A percentile compares a stretch with the other conserved stretches of the same genome.
These are phyloP conservation scores for Ramalina intermedia DNA, from an alignment of 495 filamentous ascomycete species.

Conservation along the genomic window DNA sequence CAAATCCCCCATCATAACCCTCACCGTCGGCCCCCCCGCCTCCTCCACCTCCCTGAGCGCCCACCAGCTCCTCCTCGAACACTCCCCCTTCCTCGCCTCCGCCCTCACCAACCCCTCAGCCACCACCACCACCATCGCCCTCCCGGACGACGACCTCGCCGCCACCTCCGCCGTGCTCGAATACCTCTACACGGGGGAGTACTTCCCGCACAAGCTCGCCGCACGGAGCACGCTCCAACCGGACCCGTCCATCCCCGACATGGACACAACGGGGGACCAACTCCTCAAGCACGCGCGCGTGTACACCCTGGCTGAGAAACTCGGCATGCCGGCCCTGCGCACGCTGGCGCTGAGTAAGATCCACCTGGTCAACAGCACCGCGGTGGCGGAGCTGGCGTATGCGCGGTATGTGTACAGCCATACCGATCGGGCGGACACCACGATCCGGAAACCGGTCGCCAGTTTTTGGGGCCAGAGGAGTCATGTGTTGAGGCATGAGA, in stretches of 20 bases:
- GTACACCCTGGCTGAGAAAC: slow-evolving; percentile 77
- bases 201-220: slow-evolving; percentile 55
- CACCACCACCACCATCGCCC: slow-evolving; percentile 39
- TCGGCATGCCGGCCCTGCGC: slow-evolving; percentile 57
- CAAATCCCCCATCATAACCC: slow-evolving; percentile 62
- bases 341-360: slow-evolving; percentile 75
- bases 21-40: slow-evolving; percentile 54
- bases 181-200: slow-evolving; percentile 85
- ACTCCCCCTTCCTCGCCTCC: slow-evolving; percentile 61
- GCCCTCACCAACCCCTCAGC: slow-evolving; percentile 24
- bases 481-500: slow-evolving; percentile 68
- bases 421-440: slow-evolving; percentile 50
- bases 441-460: slow-evolving; percentile 72
- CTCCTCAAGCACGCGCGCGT: slow-evolving; percentile 75
- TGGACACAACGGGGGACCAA: slow-evolving; percentile 60
- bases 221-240: slow-evolving; percentile 35
- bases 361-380: slow-evolving; percentile 70
- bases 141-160: slow-evolving; percentile 57
- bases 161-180: slow-evolving; percentile 80
- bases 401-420: slow-evolving; percentile 79
- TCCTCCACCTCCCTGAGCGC: slow-evolving; percentile 51
- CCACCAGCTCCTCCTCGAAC: slow-evolving; percentile 61
- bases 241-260: slow-evolving; percentile 39
- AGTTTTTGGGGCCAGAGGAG: slow-evolving; percentile 76
- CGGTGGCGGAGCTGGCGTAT: slow-evolving; percentile 77